Conservation (phyloP, 495 filamentous ascomycete genomes). For the Ascobolus immersus region DNA sequence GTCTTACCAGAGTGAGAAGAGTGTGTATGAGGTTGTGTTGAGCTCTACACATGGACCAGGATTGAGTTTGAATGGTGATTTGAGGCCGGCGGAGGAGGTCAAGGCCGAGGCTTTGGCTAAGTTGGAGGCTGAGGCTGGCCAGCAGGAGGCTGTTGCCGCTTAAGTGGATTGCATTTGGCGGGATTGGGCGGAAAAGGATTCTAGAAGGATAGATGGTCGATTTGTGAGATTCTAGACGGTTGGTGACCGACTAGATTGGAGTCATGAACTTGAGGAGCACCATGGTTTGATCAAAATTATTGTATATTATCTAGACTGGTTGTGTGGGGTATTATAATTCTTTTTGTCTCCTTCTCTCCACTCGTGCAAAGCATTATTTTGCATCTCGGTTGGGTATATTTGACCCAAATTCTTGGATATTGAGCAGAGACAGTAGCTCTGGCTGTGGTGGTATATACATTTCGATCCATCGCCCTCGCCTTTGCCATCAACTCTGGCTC, state of each 20-base stretch:
- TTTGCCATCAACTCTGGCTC: neutral
- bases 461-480: neutral
- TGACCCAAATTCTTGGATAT: neutral
- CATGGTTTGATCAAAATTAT: too few species aligned
- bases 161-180: neutral
- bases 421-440: neutral
- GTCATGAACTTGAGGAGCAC: too few species aligned
- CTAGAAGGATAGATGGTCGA: neutral
- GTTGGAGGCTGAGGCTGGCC: neutral
- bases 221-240: neutral
- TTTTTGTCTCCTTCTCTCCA: too few species aligned
- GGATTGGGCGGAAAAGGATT: neutral
- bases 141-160: neutral
- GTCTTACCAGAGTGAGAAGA: slow-evolving; percentile 49
- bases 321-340: too few species aligned
- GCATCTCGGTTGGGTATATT: too few species aligned
- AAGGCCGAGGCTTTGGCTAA: neutral
- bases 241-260: neutral
- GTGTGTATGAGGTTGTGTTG: slow-evolving; percentile 79
- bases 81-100: slow-evolving; percentile 18
- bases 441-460: too few species aligned
- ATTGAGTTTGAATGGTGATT: slow-evolving; percentile 59
- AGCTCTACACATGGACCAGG: slow-evolving; percentile 69
- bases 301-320: too few species aligned
- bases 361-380: too few species aligned